Evolutionary conservation across 768 basidiomycete genomes (phyloP).

Genomic region (Gelatoporia subvermispora): DNA sequence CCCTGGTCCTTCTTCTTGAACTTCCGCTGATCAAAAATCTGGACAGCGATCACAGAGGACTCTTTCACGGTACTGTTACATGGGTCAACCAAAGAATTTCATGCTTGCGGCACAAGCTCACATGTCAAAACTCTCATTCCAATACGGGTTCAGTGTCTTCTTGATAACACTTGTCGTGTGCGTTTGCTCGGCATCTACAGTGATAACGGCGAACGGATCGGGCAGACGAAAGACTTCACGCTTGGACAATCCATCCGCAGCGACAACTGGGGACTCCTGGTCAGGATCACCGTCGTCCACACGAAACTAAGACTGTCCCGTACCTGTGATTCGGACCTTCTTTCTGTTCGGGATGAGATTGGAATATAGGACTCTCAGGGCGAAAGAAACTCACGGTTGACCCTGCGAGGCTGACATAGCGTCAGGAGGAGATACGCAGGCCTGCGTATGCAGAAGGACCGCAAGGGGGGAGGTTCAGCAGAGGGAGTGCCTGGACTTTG

Average conservation of each 20-base stretch:
- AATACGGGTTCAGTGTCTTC: slow-evolving; percentile 91
- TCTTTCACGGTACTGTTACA: slow-evolving; percentile 83
- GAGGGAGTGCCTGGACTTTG: no score
- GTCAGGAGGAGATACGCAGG: not conserved
- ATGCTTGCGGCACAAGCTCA: no score
- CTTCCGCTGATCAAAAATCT: slow-evolving; percentile 99
- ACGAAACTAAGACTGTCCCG: slow-evolving; percentile 11
- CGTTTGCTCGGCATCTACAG: slow-evolving; percentile 96
- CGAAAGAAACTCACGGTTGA: slow-evolving; percentile 1
- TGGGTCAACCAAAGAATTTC: slow-evolving; percentile 3
- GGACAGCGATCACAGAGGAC: slow-evolving; percentile 94
- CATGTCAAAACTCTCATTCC: slow-evolving; percentile 99
- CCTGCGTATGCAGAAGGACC: no score
- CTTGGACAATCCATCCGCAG: slow-evolving; percentile 90
- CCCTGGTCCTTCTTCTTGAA: slow-evolving; percentile 98
- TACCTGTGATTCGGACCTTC: slow-evolving; percentile 79
- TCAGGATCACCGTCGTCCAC: not conserved
- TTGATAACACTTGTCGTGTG: slow-evolving; percentile 96
- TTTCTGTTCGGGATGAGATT: slow-evolving; percentile 33
- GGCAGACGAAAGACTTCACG: slow-evolving; percentile 95
- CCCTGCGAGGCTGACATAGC: slow-evolving; percentile 6
- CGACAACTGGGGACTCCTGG: slow-evolving; percentile 68
- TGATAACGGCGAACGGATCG: slow-evolving; percentile 97
- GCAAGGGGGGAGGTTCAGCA: no score
- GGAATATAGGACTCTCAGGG: not conserved